Conservation (phyloP, 495 filamentous ascomycete species). For the Neurospora sp. region DNA sequence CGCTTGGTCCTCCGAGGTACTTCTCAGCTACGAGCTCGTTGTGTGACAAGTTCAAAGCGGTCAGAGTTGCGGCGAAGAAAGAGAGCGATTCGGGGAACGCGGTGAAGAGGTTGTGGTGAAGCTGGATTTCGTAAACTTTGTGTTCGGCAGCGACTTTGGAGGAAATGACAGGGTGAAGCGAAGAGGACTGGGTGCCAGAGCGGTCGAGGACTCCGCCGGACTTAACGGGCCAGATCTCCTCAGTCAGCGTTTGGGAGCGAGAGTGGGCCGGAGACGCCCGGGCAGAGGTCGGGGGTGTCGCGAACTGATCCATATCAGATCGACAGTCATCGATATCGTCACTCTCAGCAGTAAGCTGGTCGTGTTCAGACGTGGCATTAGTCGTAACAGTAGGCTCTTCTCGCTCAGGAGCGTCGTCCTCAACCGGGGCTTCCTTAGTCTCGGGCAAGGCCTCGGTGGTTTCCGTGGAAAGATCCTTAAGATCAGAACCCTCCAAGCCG, state of each 20-base stretch:
- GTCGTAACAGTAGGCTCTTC: background rate
- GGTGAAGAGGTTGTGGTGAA: constrained; percentile 68
- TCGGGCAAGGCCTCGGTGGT: background rate
- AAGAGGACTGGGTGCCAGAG: constrained; percentile 51
- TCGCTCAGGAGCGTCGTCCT: background rate
- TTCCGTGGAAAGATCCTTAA: background rate
- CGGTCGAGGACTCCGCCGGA: constrained; percentile 63
- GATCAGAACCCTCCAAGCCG: background rate
- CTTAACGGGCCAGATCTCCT: constrained; percentile 51
- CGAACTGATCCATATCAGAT: constrained; percentile 64
- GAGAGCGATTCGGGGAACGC: constrained; percentile 57
- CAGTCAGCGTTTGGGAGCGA: constrained; percentile 29
- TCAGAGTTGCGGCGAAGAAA: constrained; percentile 58
- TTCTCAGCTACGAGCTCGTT: constrained; percentile 57
- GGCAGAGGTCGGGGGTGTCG: constrained; percentile 41
- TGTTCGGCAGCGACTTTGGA: constrained; percentile 38
- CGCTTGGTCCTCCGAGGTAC: constrained; percentile 34
- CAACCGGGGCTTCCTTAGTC: background rate
- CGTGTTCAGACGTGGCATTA: background rate
- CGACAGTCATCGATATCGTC: constrained; percentile 31
- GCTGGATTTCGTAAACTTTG: constrained; percentile 43
- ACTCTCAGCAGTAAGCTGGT: constrained; percentile 5
- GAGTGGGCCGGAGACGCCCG: constrained; percentile 33
- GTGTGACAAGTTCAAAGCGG: constrained; percentile 64
- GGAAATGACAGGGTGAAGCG: constrained; percentile 41